Percentiles rank a stretch among this genome's conserved stretches.
These are phyloP conservation scores for Brasenia schreberi DNA, from an alignment of 164 flowering plant species.

Conservation along the genomic window DNA sequence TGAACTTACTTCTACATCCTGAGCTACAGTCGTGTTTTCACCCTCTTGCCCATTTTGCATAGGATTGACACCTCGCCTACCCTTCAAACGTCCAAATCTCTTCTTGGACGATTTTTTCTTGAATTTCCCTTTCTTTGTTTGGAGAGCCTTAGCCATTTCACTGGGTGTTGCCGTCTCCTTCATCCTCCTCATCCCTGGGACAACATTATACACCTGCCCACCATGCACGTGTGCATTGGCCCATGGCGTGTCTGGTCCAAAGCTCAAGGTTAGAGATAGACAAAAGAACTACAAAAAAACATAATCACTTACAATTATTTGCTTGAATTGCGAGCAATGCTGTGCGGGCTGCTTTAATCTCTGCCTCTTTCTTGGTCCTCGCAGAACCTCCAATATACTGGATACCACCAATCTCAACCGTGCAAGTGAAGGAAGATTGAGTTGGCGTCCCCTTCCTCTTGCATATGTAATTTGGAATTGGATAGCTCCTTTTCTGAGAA, in stretches of 20 bases:
- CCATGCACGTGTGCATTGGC: neutral
- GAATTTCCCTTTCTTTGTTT: conserved; percentile 39
- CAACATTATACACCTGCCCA: neutral
- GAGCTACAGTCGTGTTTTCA: neutral
- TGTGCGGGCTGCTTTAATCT: conserved; percentile 91
- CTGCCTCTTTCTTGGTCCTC: conserved; percentile 90
- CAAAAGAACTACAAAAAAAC: neutral
- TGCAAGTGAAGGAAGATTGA: conserved; percentile 33
- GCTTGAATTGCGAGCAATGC: conserved; percentile 71
- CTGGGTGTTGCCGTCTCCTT: conserved; percentile 14
- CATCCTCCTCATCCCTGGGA: conserved; percentile 22
- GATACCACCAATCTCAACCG: conserved; percentile 76
- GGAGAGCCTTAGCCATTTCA: conserved; percentile 25
- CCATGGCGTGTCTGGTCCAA: neutral
- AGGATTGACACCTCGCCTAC: neutral
- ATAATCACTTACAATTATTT: conserved; percentile 4
- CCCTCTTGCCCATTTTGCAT: conserved; percentile 6
- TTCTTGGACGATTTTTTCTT: conserved; percentile 28
- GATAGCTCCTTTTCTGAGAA: conserved; percentile 87
- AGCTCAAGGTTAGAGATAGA: neutral
- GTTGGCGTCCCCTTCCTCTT: conserved; percentile 27
- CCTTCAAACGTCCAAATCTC: conserved; percentile 13
- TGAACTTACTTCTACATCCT: neutral
- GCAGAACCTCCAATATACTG: conserved; percentile 77
- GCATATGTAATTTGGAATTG: conserved; percentile 72